phyloP scores from a whole-genome alignment of 2,329 filamentous ascomycete species.

The Knufia fluminis region DNA sequence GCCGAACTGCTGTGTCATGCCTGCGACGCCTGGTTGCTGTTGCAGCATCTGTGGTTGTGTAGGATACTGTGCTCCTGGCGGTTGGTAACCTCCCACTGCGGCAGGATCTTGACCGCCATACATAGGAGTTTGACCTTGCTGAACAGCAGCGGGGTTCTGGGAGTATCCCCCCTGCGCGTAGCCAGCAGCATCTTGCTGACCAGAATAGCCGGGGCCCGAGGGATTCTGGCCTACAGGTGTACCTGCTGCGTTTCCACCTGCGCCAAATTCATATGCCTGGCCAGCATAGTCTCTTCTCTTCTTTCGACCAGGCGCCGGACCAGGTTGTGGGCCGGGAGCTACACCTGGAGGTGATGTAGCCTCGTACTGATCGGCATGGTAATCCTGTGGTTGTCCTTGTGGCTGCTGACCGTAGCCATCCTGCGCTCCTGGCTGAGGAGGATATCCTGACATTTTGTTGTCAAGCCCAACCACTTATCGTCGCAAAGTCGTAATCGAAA shows the following conservation, averaged over 20 bases:
- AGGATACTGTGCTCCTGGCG: slow-evolving; percentile 59
- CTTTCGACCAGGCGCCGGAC: slow-evolving; percentile 29
- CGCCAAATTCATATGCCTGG: slow-evolving; percentile 86
- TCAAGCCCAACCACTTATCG: not conserved
- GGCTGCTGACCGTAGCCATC: slow-evolving; percentile 41
- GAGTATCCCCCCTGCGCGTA: slow-evolving; percentile 36
- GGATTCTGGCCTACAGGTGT: slow-evolving; percentile 39
- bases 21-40: slow-evolving; percentile 47
- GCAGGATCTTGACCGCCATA: slow-evolving; percentile 33
- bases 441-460: slow-evolving; percentile 6
- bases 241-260: slow-evolving; percentile 68
- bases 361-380: slow-evolving; percentile 29
- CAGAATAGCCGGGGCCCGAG: slow-evolving; percentile 52
- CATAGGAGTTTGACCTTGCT: slow-evolving; percentile 23
- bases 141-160: slow-evolving; percentile 28
- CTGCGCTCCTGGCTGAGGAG: slow-evolving; percentile 22
- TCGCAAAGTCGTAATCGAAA: not conserved
- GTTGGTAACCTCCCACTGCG: slow-evolving; percentile 54
- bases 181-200: slow-evolving; percentile 40
- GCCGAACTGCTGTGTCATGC: slow-evolving; percentile 74
- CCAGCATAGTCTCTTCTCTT: slow-evolving; percentile 95
- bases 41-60: slow-evolving; percentile 38
- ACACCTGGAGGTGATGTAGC: slow-evolving; percentile 20
- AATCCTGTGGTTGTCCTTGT: slow-evolving; percentile 20
- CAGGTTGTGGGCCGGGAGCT: slow-evolving; percentile 15